Base-by-base conservation (phyloP, 371 early-diverging fungal species). In the Coemansia sp. region DNA sequence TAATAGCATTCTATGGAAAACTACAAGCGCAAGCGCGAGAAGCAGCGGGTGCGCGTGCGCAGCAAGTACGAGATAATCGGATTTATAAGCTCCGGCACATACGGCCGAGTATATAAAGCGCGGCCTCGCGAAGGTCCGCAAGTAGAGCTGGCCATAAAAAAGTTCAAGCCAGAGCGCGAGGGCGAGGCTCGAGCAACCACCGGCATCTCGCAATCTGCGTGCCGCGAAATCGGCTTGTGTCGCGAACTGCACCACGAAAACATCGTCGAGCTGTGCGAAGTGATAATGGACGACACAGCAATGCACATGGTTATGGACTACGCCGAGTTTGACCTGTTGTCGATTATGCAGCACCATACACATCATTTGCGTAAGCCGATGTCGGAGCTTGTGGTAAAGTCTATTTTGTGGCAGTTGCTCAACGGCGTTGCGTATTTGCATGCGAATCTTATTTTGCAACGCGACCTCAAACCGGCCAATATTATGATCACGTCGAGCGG, bases 281-380 rank as follows among this genome's bases (percentile, higher is more conserved):
- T 95, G 0, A 61, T 94, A 5, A 75, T 95, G 39, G 92, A 94
- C 64, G 95, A 95, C 75, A 89, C 92, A 67, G 90, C 92, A 0
- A 95, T 96, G 45, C 90, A 89, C 67, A 95, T 96, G 94, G 90
- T 96, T 14, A 91, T 96, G 84, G 95, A 93, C 61, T 96, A 93
- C 72, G 91, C 95, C 13, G 97, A 95, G 69, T 92, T 95, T 80
- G 97, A 96, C 78, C 85, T 96, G 51, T 79, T 94, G 1, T 72
- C 77, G 86, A 94, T 95, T 59, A 90, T 94, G 57, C 92, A 93
- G 69, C 85, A 86, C 71, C 89, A 92, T 67, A 81, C 88, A 53
- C 92, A 94, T 67, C 85, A 85, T 67, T 85, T 91, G 70, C 81
- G 90, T 42, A 90, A 89, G 76, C 86, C 90, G 16, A 87, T 95